Conservation (phyloP, 208 protist genomes). For the Acanthamoeba triangularis region DNA sequence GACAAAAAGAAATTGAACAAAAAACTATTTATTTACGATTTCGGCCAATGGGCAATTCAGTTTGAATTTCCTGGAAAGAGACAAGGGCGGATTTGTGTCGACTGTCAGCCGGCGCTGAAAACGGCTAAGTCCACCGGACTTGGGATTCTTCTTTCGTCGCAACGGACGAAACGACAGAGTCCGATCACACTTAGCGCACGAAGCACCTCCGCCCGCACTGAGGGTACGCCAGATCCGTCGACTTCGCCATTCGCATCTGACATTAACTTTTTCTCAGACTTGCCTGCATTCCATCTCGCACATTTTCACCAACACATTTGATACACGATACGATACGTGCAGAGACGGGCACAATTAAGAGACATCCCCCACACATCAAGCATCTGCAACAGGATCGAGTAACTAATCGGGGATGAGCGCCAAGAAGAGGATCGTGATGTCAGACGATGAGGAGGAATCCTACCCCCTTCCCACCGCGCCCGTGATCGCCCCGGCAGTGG, state of each 20-base stretch:
- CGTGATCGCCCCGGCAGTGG: background rate
- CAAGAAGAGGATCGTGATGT: slow-evolving; percentile 64
- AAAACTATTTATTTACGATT: background rate
- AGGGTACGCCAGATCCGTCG: background rate
- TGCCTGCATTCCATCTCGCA: background rate
- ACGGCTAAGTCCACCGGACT: slow-evolving; percentile 28
- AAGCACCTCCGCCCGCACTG: background rate
- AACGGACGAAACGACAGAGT: slow-evolving; percentile 9
- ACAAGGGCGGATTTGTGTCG: background rate
- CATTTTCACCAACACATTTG: background rate
- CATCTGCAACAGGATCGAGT: background rate
- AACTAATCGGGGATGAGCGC: background rate
- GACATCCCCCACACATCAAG: background rate
- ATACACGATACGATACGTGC: background rate
- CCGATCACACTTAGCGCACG: slow-evolving; percentile 1
- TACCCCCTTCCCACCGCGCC: slow-evolving; percentile 2
- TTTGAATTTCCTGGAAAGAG: background rate
- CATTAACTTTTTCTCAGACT: slow-evolving; percentile 1
- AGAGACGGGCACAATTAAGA: background rate
- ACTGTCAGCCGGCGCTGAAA: background rate
- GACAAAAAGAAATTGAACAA: too few relatives aligned
- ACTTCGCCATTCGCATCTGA: slow-evolving; percentile 1
- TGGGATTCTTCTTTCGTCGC: background rate
- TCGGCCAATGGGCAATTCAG: background rate
- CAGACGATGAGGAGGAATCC: slow-evolving; percentile 16